phyloP scores from a whole-genome alignment of 2,329 filamentous ascomycete genomes.

The Geosmithia morbida region DNA sequence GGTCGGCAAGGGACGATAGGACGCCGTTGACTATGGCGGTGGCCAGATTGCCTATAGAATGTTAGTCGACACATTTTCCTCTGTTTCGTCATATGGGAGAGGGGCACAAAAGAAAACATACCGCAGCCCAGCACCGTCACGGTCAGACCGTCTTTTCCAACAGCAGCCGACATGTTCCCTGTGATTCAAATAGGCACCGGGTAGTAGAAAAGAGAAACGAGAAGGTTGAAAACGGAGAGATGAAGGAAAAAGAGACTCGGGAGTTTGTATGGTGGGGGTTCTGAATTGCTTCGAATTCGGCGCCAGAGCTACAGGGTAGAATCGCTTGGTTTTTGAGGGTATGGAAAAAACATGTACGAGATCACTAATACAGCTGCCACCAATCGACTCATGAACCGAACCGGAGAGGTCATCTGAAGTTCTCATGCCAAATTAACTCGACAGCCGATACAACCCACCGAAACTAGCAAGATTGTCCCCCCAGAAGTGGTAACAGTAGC shows the following conservation, averaged over 20 bases:
- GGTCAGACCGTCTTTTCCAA: conserved; percentile 37
- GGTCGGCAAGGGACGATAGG: conserved; percentile 49
- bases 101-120: conserved; percentile 24
- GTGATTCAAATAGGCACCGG: not conserved
- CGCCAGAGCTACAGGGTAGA: not conserved
- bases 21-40: conserved; percentile 74
- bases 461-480: not conserved
- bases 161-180: conserved; percentile 12
- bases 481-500: not conserved
- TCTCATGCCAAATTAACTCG: not conserved
- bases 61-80: not conserved
- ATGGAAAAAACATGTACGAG: not conserved
- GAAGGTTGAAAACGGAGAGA: not conserved
- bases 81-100: not conserved
- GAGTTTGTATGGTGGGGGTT: not conserved
- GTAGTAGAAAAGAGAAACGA: not conserved
- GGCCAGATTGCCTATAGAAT: conserved; percentile 59
- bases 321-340: not conserved
- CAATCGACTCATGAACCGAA: not conserved
- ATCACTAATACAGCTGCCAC: not conserved
- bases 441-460: not conserved
- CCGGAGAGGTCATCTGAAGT: not conserved
- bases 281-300: not conserved
- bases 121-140: conserved; percentile 73
- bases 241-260: not conserved